A percentile compares a stretch with the other conserved stretches of the same genome.
phyloP scores from a whole-genome alignment of 768 basidiomycete species.

The Calocybe gangraenosa region DNA sequence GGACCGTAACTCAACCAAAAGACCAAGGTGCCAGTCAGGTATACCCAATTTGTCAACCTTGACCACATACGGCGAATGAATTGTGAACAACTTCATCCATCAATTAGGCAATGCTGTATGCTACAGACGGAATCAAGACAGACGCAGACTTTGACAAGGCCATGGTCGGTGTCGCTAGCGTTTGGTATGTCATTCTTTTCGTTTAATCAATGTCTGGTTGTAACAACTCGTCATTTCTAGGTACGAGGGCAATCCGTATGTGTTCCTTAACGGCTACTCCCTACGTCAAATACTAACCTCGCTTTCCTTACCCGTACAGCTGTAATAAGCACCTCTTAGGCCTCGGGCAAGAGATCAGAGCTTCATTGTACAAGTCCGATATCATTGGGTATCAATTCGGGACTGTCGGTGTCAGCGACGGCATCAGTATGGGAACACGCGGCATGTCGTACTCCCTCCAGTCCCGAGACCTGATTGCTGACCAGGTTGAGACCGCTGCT shows the following conservation, averaged over 20 bases:
- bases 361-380: slow-evolving; percentile 63
- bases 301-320: slow-evolving; percentile 37
- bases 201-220: slow-evolving; percentile 3
- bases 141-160: slow-evolving; percentile 91
- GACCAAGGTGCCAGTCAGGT: slow-evolving; percentile 95
- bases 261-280: slow-evolving; percentile 8
- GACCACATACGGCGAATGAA: not conserved
- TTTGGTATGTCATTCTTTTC: slow-evolving; percentile 72
- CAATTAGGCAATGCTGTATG: slow-evolving; percentile 96
- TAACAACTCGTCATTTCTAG: slow-evolving; percentile 35
- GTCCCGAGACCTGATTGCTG: slow-evolving; percentile 96
- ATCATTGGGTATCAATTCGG: slow-evolving; percentile 97
- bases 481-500: slow-evolving; percentile 92
- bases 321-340: slow-evolving; percentile 93
- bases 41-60: slow-evolving; percentile 9
- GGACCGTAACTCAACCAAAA: slow-evolving; percentile 85
- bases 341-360: slow-evolving; percentile 83
- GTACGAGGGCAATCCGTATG: slow-evolving; percentile 99
- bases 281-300: too few species aligned
- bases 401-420: slow-evolving; percentile 96
- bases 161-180: slow-evolving; percentile 96
- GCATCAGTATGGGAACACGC: slow-evolving; percentile 95
- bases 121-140: slow-evolving; percentile 83
- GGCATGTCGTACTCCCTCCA: slow-evolving; percentile 97
- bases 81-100: not conserved